Percentiles rank a stretch among this genome's conserved stretches.
Evolutionary conservation across 805 yeast genomes (phyloP).

Genomic region (Saturnispora diversa): DNA sequence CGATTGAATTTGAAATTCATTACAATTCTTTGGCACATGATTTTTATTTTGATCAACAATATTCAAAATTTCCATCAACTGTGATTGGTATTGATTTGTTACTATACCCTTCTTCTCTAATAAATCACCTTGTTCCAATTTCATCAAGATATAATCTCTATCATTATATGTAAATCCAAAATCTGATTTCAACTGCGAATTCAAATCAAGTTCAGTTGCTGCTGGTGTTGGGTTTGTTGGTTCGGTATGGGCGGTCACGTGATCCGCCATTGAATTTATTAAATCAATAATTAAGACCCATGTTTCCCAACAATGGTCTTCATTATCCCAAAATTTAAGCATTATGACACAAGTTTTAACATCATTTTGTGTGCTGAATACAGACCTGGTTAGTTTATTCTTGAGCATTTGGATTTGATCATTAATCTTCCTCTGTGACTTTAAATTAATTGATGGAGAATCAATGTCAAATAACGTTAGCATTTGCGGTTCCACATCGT

Average conservation of each 20-base stretch:
- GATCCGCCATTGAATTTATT: constrained; percentile 24
- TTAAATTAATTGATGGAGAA: constrained; percentile 1
- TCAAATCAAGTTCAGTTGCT: background rate
- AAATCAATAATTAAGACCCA: constrained; percentile 54
- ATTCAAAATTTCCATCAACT: constrained; percentile 1
- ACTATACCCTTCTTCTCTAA: background rate
- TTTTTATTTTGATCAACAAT: constrained; percentile 1
- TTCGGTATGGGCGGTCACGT: background rate
- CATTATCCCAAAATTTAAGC: constrained; percentile 12
- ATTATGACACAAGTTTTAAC: background rate
- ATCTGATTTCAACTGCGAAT: constrained; percentile 1
- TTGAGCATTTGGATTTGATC: background rate
- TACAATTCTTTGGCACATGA: background rate
- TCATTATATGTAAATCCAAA: background rate
- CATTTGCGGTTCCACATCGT: too few relatives aligned
- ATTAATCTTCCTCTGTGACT: background rate
- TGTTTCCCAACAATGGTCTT: constrained; percentile 52
- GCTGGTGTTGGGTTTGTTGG: background rate
- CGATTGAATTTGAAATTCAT: background rate
- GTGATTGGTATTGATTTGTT: constrained; percentile 2
- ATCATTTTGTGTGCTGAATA: background rate
- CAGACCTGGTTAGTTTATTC: background rate
- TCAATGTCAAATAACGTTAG: background rate
- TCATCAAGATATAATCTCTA: constrained; percentile 1
- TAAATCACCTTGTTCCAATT: background rate